Evolutionary conservation across 2,329 filamentous ascomycete genomes (phyloP), one percentile per base, ranked within the genome.

Genomic region (Pseudogymnoascus sp.): DNA sequence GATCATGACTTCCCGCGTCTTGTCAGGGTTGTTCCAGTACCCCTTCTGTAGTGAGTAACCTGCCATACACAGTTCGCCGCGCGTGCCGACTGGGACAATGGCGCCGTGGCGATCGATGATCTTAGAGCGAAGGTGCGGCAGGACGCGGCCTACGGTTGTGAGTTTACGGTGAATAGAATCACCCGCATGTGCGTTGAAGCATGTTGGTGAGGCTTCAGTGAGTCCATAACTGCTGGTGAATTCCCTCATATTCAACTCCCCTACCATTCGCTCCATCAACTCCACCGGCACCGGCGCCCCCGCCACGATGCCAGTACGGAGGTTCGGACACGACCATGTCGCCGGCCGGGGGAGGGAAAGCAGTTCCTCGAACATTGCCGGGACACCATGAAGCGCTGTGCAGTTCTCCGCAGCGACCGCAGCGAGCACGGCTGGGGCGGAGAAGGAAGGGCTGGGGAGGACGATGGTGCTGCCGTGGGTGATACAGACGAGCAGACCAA

Each of bases 351-450:
- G 65, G 2, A 69, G 19, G 69, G 75, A 16, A 70, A 75, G 66
- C 0, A 68, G 39, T 13, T 65, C 69, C n/a, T 67, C 64, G 19
- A 72, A 71, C 90, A 93, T 93, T 64, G 90, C 90, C 0, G 90
- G 90, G 0, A 93, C 90, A 36, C 90, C 90, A 72, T 93, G 90
- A 0, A 93, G 79, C 0, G 88, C 90, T 0, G 90, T 93, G 73
- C 87, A 89, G 54, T 79, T 77, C 72, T 90, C 87, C 62, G 87
- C 81, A 1, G 83, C 81, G 41, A 93, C 84, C 63, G 88, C 87
- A 48, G 79, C 79, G 36, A 93, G 79, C 1, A 87, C 88, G 0
- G 88, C 85, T 4, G 77, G 75, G 1, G 88, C 81, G 69, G 91
- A 87, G 71, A 93, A 93, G 0, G 87, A 85, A 70, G 92, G 88